Base-by-base conservation (phyloP, 2,329 filamentous ascomycete genomes). In the Cladosporium colombiae region DNA sequence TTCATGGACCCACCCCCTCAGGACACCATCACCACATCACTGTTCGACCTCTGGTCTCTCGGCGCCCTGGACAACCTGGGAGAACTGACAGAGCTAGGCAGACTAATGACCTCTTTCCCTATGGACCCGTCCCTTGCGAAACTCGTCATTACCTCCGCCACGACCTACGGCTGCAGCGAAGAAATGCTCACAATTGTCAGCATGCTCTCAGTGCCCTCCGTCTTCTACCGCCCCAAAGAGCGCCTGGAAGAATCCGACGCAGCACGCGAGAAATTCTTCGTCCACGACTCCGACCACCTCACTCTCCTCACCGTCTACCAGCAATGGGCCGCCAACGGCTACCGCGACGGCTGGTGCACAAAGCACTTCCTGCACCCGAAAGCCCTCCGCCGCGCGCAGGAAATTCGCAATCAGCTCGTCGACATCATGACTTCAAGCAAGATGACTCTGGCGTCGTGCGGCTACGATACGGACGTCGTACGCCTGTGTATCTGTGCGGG, bases 1-100 rank as follows among this genome's bases (percentile, higher is more conserved):
- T 99, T 99, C 73, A 98, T 99, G 94, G 95, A 99, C 71, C 95
- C 95, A 1, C 95, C 95, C 7, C 95, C 95, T 0, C 95, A 99
- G 79, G 96, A 99, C 74, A 97, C 93, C 0, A 98, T 99, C 70
- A 94, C 92, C 0, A 99, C 95, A 0, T 97, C 93, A 3, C 88
- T 99, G 40, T 99, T 98, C 79, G 95, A 99, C 73, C 86, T 99
- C 0, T 99, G 95, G 95, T 93, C 95, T 0, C 84, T 99, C 0
- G 95, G 95, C 1, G 94, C 95, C 0, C 81, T 99, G 14, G 92
- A 97, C 76, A 97, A 99, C 72, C 85, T 98, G 18, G 96, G 95
- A 40, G 92, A 97, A 70, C 85, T 99, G 29, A 99, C 95, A 0
- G 83, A 87, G 0, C 86, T 99, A 1, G 95, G 95, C 33, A 88